Evolutionary conservation across 345 rosid genomes (phyloP), one percentile per base, ranked within the genome.

Genomic region (Atalantia buxifolia): DNA sequence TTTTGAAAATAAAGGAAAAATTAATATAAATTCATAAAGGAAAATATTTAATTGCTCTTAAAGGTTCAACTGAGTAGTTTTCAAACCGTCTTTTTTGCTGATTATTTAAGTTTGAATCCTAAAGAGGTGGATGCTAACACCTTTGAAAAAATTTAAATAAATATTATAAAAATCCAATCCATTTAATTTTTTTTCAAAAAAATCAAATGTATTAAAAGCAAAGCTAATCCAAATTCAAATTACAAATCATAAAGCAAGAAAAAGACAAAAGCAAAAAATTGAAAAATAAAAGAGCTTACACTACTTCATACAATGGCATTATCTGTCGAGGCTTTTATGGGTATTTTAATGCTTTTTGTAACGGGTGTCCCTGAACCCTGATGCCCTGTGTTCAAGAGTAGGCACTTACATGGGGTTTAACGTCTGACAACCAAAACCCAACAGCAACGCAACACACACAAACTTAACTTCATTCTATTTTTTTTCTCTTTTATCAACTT

Each of bases 381-480:
- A 18, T 42, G 16, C 45, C 21, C 55, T 38, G 4, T 42, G 57
- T 61, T 40, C 9, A 66, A 27, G 35, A 14, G 62, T 12, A 22
- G 1, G 13, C 33, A 10, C 22, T 75, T 31, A 75, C 78, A 64
- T 64, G 71, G 78, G 62, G 48, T 75, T 75, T 63, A 75, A 75
- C 78, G 48, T 75, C 61, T 48, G 67, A 60, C 77, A 24, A 38
- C 72, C 28, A 64, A 28, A 48, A 53, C 33, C 45, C 69, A 75
- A 24, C 67, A 73, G 55, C 56, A 57, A 25, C 57, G 28, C 60
- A 75, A 36, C 67, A 60, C 55, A 53, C 69, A 4, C 57, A 62
- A 21, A 6, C 64, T 8, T 62, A 24, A 61, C 67, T 16, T 79
- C 18, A 50, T 62, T 67, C 61, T 45, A 2, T 9, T n/a, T 25